These are phyloP conservation scores for Colletotrichum nymphaeae DNA, from an alignment of 2,329 filamentous ascomycete genomes.

Conservation along the genomic window DNA sequence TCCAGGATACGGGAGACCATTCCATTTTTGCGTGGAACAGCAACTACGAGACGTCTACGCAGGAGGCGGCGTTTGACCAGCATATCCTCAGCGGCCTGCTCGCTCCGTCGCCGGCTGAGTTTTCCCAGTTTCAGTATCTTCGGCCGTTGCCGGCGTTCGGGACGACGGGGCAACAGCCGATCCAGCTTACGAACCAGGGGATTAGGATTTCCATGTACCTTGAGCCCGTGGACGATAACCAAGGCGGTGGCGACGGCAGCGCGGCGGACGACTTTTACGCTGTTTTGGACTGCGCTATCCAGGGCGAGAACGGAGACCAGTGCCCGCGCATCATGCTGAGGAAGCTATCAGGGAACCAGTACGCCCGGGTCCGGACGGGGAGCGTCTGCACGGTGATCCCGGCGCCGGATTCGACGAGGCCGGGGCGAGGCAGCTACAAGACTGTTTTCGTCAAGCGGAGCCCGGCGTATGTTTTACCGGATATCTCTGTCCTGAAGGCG, in stretches of 20 bases:
- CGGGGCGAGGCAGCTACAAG: neutral
- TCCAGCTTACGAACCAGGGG: slow-evolving; percentile 1
- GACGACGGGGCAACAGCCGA: slow-evolving; percentile 4
- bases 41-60: neutral
- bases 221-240: neutral
- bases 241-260: neutral
- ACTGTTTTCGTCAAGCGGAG: neutral
- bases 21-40: slow-evolving; percentile 13
- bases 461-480: neutral
- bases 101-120: neutral
- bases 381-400: neutral
- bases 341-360: neutral
- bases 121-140: neutral
- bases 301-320: neutral
- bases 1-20: slow-evolving; percentile 26
- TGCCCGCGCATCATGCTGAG: neutral
- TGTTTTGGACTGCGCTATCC: neutral
- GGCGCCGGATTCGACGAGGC: slow-evolving; percentile 5
- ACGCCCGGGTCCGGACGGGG: neutral
- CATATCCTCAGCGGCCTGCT: neutral
- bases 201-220: neutral
- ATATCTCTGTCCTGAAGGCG: neutral
- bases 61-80: neutral
- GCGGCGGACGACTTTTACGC: neutral
- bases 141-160: neutral